Base-by-base conservation (phyloP, 169 alveolate genomes). In the Plasmodium reichenowi region DNA sequence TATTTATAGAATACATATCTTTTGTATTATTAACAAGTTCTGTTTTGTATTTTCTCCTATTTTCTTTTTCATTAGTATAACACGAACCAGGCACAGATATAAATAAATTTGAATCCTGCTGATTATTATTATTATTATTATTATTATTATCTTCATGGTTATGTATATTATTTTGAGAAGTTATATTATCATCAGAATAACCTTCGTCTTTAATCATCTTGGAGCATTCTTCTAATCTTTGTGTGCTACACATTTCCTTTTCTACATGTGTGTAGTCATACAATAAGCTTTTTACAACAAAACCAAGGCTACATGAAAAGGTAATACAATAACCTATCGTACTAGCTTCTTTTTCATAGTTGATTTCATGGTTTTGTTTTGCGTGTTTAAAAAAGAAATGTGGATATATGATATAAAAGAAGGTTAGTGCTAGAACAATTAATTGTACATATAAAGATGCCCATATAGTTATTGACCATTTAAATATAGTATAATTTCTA, bases 171-270 rank as follows among this genome's bases (percentile, higher is more conserved):
- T 22, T 8, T 22, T 62, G 3, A 8, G 52, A 3, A 0, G 0
- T 6, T 6, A 8, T 15, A 24, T 45, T 43, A n/a, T 67, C 64
- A 10, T 67, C 90, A 1, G n/a, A 26, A 20, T 13, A 48, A 0
- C 22, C 63, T 3, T 26, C 17, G 20, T 80, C 91, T 12, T 50
- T 32, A 20, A 66, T 59, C 59, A 72, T 86, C 7, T 72, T 73
- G 0, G 88, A 47, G 3, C 66, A 72, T n/a, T 86, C 92, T 47
- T 86, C 88, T 38, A 86, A 32, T n/a, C 92, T 45, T n/a, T 86
- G 92, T 1, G 71, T 72, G 24, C 92, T 71, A 13, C 95, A 93
- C 95, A 93, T 93, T 59, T 93, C 95, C 32, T 93, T 93, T 43
- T 86, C 92, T 9, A 86, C 87, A 22, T 71, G 88, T 3, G 92